phyloP scores from a whole-genome alignment of 352 stramenopile species.

The Blastocystis sp. region DNA sequence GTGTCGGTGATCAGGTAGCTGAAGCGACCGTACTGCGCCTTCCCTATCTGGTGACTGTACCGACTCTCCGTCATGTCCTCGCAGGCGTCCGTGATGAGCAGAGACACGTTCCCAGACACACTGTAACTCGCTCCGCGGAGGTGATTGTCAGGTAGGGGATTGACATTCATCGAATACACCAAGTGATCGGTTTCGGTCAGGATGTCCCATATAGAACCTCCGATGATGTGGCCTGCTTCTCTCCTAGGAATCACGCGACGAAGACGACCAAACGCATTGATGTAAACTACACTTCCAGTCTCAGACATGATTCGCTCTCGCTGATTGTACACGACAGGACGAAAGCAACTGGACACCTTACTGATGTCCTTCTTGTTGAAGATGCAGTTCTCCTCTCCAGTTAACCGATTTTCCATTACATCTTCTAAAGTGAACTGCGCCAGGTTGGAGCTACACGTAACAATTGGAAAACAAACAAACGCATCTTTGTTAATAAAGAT shows the following conservation, averaged over 20 bases:
- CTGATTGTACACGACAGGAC: slow-evolving; percentile 67
- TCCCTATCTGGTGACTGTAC: slow-evolving; percentile 39
- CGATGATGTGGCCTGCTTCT: slow-evolving; percentile 52
- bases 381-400: slow-evolving; percentile 64
- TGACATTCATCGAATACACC: slow-evolving; percentile 62
- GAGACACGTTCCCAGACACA: background rate
- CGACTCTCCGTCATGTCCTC: background rate
- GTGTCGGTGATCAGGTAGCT: slow-evolving; percentile 38
- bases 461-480: background rate
- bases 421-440: slow-evolving; percentile 32
- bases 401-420: slow-evolving; percentile 26
- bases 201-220: slow-evolving; percentile 61
- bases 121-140: background rate
- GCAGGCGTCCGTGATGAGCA: slow-evolving; percentile 58
- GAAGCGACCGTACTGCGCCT: slow-evolving; percentile 38
- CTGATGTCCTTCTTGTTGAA: slow-evolving; percentile 65
- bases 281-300: background rate
- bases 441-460: slow-evolving; percentile 26
- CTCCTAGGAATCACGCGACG: background rate
- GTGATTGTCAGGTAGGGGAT: slow-evolving; percentile 36
- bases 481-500: slow-evolving; percentile 58
- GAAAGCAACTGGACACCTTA: slow-evolving; percentile 64
- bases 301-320: slow-evolving; percentile 61
- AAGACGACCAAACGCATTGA: slow-evolving; percentile 15
- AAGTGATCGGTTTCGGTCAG: slow-evolving; percentile 53